Base-by-base conservation (phyloP, 2,329 filamentous ascomycete genomes). In the Penicillium expansum region DNA sequence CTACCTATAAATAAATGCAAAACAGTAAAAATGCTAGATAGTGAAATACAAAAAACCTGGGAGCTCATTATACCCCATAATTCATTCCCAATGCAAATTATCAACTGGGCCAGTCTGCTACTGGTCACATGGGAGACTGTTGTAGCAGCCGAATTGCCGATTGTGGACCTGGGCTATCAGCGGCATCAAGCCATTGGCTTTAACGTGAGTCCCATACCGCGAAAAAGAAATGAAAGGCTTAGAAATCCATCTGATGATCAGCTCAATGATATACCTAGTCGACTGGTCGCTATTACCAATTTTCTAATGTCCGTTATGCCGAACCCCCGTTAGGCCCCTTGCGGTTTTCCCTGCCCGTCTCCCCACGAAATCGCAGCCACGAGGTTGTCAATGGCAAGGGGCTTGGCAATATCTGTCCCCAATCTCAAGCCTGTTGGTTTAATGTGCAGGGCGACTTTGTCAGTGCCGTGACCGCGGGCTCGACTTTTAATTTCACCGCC, bases 161-260 rank as follows among this genome's bases (percentile, higher is more conserved):
- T 39, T 35, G 50, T 52, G 22, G 41, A 39, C 24, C 22, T 52
- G 8, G 41, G 50, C 8, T 52, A 52, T 38, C 20, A 52, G 41
- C 32, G 32, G 13, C 41, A 52, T 9, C 33, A 30, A 37, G 50
- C 41, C 1, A 52, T 45, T n/a, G 5, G 22, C 1, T 45, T 52
- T 7, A n/a, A 52, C 3, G 24, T 37, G 39, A 52, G 39, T 35
- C 3, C 35, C 5, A 3, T 18, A 18, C 24, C 2, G n/a, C 1
- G 9, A 10, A 16, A 29, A 10, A 29, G 6, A 29, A 30, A 29
- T 18, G 5, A 30, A 29, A 29, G 10, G 42, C 24, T 29, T 44
- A 18, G 16, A 18, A 44, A 44, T 29, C 39, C 3, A 33, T 33
- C 6, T 33, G 14, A 33, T 33, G 32, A 33, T 32, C 18, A 22